Evolutionary conservation across 179 eudicot species (phyloP).

Genomic region (Dionaea muscipula): DNA sequence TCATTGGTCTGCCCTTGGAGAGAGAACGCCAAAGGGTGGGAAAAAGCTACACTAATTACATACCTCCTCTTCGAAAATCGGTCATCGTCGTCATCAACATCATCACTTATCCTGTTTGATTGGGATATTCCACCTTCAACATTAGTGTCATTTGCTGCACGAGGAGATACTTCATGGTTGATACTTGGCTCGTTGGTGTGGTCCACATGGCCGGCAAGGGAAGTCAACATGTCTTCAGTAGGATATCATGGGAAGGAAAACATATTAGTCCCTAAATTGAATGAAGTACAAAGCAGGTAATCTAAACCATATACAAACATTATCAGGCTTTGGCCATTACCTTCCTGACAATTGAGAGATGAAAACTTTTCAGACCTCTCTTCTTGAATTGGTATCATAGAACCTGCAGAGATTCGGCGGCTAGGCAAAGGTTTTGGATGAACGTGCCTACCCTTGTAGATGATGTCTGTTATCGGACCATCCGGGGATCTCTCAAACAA

Average conservation of each 20-base stretch:
- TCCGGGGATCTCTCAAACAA: too few relatives aligned
- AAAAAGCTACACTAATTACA: too few relatives aligned
- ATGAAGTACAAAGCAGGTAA: constrained; percentile 6
- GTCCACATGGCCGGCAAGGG: constrained; percentile 26
- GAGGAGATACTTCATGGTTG: constrained; percentile 46
- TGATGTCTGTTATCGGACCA: too few relatives aligned
- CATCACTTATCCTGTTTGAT: constrained; percentile 26
- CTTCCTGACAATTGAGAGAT: constrained; percentile 41
- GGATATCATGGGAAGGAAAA: constrained; percentile 1
- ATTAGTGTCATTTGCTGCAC: constrained; percentile 39
- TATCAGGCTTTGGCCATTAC: constrained; percentile 21
- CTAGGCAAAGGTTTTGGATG: constrained; percentile 93
- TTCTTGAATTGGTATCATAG: constrained; percentile 60
- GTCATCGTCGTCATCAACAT: constrained; percentile 58
- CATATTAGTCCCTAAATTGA: constrained; percentile 3
- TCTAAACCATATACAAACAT: background rate
- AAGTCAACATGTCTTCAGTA: constrained; percentile 32
- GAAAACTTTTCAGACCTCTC: constrained; percentile 37
- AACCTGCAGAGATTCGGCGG: constrained; percentile 67
- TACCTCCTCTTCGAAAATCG: constrained; percentile 70
- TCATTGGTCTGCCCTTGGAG: constrained; percentile 10
- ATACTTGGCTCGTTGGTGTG: constrained; percentile 38
- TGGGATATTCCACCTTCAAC: constrained; percentile 38
- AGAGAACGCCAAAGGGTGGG: background rate
- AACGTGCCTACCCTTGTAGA: constrained; percentile 32